Base-by-base conservation (phyloP, 1,284 basidiomycete genomes). In the Anthracocystis setariae region DNA sequence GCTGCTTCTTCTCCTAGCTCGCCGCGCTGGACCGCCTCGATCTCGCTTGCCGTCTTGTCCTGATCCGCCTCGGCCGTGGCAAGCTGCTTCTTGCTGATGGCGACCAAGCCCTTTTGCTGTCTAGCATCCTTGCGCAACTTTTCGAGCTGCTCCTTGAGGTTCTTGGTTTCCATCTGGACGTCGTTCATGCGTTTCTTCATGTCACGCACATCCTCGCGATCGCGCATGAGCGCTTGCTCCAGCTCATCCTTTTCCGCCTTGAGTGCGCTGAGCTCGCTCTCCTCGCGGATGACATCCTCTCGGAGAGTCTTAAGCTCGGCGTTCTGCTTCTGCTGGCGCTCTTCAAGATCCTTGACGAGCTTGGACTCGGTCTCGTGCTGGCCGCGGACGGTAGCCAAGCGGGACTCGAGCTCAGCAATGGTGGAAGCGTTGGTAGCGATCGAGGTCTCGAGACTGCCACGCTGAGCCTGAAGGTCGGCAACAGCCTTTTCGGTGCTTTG, bases 51-150 rank as follows among this genome's bases (percentile, higher is more conserved):
- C 2, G 87, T 86, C 77, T 89, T 90, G 13, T 87, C 88, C 54
- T 88, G 88, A 73, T 93, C 91, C 0, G 86, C 85, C 83, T 98
- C 94, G 48, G 92, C 91, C 0, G 91, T 89, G 15, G 88, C 88
- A 21, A 98, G 86, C 85, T 98, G 96, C 84, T 98, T 98, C 86
- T 91, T 91, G 9, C 92, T 91, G 81, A 98, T 96, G 3, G 94
- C 93, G 15, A 94, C 87, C 58, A 96, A 86, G 13, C 95, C 96
- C 84, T 94, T 96, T 84, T 98, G 94, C 82, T 96, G 93, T 81
- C 96, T 90, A 0, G 92, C 92, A 48, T 98, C 94, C 84, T 94
- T 97, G 85, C 90, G 93, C 46, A 89, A 83, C 85, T 92, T 94
- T 83, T 98, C 96, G 40, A 94, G 85, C 70, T 91, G 89, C 9